Conservation (phyloP, 768 basidiomycete species). For the Cantharellus anzutake region DNA sequence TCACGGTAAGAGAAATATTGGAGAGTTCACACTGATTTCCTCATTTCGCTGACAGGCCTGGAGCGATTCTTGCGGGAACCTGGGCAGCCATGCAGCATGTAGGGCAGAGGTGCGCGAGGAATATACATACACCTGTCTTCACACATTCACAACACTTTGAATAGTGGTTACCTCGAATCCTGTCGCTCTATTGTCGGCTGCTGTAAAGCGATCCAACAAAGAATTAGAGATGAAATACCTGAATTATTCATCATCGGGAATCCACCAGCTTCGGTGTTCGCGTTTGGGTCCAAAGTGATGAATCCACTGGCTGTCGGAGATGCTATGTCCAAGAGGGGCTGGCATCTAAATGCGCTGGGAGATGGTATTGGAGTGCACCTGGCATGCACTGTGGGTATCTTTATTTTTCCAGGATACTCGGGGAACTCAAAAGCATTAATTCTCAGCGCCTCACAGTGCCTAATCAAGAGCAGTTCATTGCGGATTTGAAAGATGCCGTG, state of each 20-base stretch:
- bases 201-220: conserved; percentile 46
- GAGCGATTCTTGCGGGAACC: conserved; percentile 80
- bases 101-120: conserved; percentile 49
- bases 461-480: conserved; percentile 56
- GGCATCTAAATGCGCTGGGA: conserved; percentile 78
- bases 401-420: neutral
- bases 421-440: neutral
- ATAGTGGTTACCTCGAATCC: conserved; percentile 72
- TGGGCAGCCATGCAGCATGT: conserved; percentile 96
- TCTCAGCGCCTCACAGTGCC: conserved; percentile 58
- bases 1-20: conserved; percentile 38
- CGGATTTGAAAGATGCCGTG: conserved; percentile 66
- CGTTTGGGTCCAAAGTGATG: conserved; percentile 52
- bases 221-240: conserved; percentile 47
- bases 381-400: conserved; percentile 61
- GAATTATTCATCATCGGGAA: conserved; percentile 81
- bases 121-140: conserved; percentile 1
- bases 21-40: neutral
- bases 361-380: conserved; percentile 77
- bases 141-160: neutral
- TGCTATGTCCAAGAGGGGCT: conserved; percentile 64
- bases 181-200: conserved; percentile 67
- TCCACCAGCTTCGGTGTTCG: conserved; percentile 78
- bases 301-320: conserved; percentile 85
- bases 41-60: conserved; percentile 35